Percentiles rank a stretch among this genome's conserved stretches.
phyloP scores from a whole-genome alignment of 2,329 filamentous ascomycete species.

The Fusarium domesticum region DNA sequence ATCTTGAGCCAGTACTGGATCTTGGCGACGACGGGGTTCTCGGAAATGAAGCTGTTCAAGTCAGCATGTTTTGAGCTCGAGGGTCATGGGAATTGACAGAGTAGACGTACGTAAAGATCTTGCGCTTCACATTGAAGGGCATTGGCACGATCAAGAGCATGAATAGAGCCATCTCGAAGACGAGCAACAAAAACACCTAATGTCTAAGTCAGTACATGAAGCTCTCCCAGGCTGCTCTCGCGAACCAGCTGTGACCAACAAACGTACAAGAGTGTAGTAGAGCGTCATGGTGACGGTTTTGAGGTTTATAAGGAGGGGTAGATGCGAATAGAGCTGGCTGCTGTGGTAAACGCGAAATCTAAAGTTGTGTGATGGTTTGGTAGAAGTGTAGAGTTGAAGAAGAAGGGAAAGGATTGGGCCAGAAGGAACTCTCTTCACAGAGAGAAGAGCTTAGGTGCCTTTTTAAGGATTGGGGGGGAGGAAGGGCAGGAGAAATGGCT shows the following conservation, averaged over 20 bases:
- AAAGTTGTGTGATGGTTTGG: not conserved
- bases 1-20: slow-evolving; percentile 98
- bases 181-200: slow-evolving; percentile 78
- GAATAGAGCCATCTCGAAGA: slow-evolving; percentile 81
- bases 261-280: slow-evolving; percentile 54
- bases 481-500: too few relatives aligned
- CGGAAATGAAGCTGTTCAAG: slow-evolving; percentile 77
- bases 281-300: slow-evolving; percentile 52
- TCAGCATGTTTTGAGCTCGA: slow-evolving; percentile 6
- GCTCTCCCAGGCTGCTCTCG: not conserved
- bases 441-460: not conserved
- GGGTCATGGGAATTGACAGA: not conserved
- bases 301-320: slow-evolving; percentile 23
- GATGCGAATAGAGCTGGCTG: slow-evolving; percentile 8
- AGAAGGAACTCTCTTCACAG: not conserved
- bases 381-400: slow-evolving; percentile 2
- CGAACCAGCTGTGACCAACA: not conserved
- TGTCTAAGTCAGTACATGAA: slow-evolving; percentile 22
- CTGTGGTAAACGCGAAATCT: slow-evolving; percentile 1
- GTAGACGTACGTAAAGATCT: slow-evolving; percentile 67
- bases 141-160: slow-evolving; percentile 79
- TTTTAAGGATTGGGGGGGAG: not conserved
- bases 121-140: slow-evolving; percentile 80
- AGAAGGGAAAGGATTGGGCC: slow-evolving; percentile 1
- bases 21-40: slow-evolving; percentile 80